Percentiles rank a stretch among this genome's conserved stretches.
Conservation (phyloP, 352 stramenopile genomes). For the Globisporangium irregulare region DNA sequence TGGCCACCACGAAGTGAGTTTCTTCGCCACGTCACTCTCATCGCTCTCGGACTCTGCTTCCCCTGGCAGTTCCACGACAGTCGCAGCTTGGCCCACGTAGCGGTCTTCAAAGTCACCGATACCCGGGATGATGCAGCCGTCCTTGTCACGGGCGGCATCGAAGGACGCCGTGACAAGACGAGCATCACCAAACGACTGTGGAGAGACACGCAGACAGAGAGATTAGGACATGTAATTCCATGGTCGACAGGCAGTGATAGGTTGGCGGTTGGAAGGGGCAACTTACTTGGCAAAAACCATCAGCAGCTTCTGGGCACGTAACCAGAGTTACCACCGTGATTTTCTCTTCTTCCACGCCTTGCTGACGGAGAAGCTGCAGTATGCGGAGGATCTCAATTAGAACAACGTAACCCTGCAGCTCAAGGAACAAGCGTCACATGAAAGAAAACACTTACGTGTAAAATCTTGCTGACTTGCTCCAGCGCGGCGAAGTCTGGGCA, state of each 20-base stretch:
- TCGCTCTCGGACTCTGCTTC: conserved; percentile 29
- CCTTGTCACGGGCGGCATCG: conserved; percentile 50
- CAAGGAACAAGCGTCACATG: background rate
- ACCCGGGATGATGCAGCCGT: conserved; percentile 65
- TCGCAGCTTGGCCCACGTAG: conserved; percentile 44
- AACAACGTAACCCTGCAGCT: background rate
- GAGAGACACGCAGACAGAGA: background rate
- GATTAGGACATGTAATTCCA: background rate
- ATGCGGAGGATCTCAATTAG: background rate
- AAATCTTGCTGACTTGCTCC: conserved; percentile 65
- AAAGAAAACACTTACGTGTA: conserved; percentile 46
- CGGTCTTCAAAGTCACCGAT: conserved; percentile 76
- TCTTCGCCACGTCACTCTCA: conserved; percentile 38
- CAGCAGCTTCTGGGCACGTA: conserved; percentile 74
- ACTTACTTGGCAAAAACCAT: conserved; percentile 71
- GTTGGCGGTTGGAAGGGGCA: background rate
- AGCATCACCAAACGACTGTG: conserved; percentile 61
- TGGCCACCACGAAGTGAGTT: conserved; percentile 39
- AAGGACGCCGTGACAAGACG: conserved; percentile 79
- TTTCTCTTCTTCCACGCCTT: conserved; percentile 71
- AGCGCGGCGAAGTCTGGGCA: conserved; percentile 61
- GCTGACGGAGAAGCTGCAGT: conserved; percentile 55
- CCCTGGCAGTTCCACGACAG: conserved; percentile 30
- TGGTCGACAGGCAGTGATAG: background rate
- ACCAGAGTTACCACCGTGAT: conserved; percentile 81